Percentiles rank a stretch among this genome's conserved stretches.
Evolutionary conservation across 1,284 basidiomycete genomes (phyloP).

Genomic region (Malassezia globosa): DNA sequence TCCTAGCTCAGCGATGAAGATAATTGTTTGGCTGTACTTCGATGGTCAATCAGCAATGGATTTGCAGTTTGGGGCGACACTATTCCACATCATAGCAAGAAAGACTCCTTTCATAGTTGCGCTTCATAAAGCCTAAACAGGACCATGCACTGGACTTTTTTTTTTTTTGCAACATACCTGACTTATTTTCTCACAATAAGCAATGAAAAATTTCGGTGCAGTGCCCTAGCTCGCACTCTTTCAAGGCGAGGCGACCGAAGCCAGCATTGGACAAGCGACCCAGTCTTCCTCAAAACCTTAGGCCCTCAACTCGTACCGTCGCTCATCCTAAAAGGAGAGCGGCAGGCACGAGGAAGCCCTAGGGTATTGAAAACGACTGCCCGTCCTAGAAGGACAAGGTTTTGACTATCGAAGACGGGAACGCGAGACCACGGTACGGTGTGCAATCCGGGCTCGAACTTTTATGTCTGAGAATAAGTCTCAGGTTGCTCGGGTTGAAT

Average conservation of each 20-base stretch:
- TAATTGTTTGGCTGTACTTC: slow-evolving; percentile 19
- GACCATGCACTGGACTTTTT: not conserved
- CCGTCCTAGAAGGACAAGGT: slow-evolving; percentile 11
- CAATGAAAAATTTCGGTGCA: not conserved
- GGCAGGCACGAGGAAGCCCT: slow-evolving; percentile 3
- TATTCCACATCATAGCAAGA: slow-evolving; percentile 15
- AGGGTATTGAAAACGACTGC: not conserved
- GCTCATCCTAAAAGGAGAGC: slow-evolving; percentile 19
- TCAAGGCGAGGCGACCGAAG: slow-evolving; percentile 2
- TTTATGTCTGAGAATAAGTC: slow-evolving; percentile 12
- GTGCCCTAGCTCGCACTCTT: slow-evolving; percentile 4
- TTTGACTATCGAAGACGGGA: slow-evolving; percentile 19
- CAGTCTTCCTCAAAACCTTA: not conserved
- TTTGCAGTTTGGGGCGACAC: slow-evolving; percentile 21
- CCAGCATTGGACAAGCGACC: not conserved
- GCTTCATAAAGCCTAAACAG: not conserved
- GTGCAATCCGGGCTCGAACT: slow-evolving; percentile 15
- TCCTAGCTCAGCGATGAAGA: slow-evolving; percentile 16
- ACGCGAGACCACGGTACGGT: slow-evolving; percentile 16
- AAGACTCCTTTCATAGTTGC: not conserved
- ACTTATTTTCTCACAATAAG: not conserved
- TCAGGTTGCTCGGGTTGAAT: not conserved
- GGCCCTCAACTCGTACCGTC: slow-evolving; percentile 5
- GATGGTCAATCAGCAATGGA: slow-evolving; percentile 18
- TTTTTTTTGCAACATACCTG: not conserved